Evolutionary conservation across 257 asterid genomes (phyloP), one percentile per base, ranked within the genome.

Genomic region (Solanum microdontum): DNA sequence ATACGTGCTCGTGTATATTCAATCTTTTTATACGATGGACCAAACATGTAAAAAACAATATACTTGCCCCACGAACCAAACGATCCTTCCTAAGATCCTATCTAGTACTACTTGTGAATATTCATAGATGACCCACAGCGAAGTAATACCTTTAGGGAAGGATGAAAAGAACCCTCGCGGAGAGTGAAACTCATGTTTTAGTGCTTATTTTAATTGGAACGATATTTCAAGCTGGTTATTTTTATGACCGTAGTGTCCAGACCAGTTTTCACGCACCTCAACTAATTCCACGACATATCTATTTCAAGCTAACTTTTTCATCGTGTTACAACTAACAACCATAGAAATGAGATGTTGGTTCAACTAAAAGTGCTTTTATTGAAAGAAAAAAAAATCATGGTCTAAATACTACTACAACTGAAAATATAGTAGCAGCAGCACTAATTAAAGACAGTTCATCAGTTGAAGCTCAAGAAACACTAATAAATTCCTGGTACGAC

Each of bases 401-500:
- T 80, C 24, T 28, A 45, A 45, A 17, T 15, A 17, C 85, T 26
- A 28, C 43, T 48, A 30, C 70, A 48, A 28, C 68, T 26, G 66
- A 24, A 39, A 39, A 26, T 17, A 73, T 45, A 80, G 11, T 5
- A 82, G 69, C 28, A 80, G 19, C 82, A 75, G 68, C 85, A 82
- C 12, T 43, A 13, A 40, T 45, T 79, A 45, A 79, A 26, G 39
- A 43, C 15, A 8, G 68, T 58, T 19, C 84, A 40, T 43, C 66
- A 43, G 69, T 85, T 40, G 82, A 60, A 26, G 68, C 33, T 64
- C 23, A 85, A 68, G 85, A 13, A n/a, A 17, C 88, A 87, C 92
- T 91, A 96, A 92, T 94, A 94, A 80, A 96, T 88, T 58, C 99
- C 97, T 13, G 98, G 98, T 17, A 96, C 37, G 21, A 96, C 72